Evolutionary conservation across 2,329 filamentous ascomycete genomes (phyloP), one percentile per base, ranked within the genome.

Genomic region (Teratosphaeria zuluensis): DNA sequence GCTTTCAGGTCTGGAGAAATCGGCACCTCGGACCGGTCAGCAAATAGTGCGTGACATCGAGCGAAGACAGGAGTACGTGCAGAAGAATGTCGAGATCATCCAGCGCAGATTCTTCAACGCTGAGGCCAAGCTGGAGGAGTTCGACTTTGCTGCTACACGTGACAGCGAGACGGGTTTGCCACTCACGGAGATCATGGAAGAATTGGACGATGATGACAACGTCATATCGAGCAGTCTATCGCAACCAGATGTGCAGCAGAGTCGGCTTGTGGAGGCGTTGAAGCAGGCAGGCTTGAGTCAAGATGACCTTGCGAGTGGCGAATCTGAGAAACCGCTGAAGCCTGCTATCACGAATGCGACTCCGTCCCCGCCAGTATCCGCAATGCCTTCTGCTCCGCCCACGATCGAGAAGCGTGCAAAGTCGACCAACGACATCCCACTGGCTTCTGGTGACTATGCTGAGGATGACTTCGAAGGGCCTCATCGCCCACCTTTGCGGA

Each of bases 181-280:
- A 0, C 82, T 97, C 59, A 92, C 88, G 33, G 94, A 97, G 67
- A 97, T 99, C 64, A 79, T 90, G 57, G 94, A 99, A 74, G 85
- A 95, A 75, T 78, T 97, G 28, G 94, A 97, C 69, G 92, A 96
- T 8, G 84, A 95, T 11, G 94, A 86, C 58, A 94, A 95, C 68
- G 82, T 97, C 3, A 74, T 96, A 55, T 88, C 76, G 1, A 75
- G 74, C 63, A 74, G 70, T 1, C 64, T 78, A 28, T 70, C 69
- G 3, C 72, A 75, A n/a, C 87, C 90, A 0, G 87, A 86, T 6
- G 83, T 87, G 56, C 77, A 81, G 14, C 82, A 88, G 19, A 78
- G 84, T 8, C 82, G 88, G 64, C 77, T 96, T 3, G 72, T 88
- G 16, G 85, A 92, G 55, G 83, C 85, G 0, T 75, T 96, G 58